Base-by-base conservation (phyloP, 257 asterid genomes). In the Schizonepeta tenuifolia region DNA sequence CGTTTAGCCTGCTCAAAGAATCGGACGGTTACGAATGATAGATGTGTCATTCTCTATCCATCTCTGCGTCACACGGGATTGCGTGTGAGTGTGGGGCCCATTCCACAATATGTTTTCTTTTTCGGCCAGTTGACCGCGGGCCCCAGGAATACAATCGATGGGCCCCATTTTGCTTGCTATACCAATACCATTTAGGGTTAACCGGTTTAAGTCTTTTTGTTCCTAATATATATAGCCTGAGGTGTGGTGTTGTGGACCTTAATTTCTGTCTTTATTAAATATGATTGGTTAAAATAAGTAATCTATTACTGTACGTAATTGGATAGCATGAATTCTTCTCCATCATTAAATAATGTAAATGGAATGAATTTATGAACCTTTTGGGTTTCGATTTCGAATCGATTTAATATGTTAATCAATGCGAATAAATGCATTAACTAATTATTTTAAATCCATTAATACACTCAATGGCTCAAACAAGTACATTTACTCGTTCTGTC, bases 21-120 rank as follows among this genome's bases (percentile, higher is more conserved):
- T 83, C 88, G 62, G 75, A 74, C 84, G 86, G 90, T 57, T 71
- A 65, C 51, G 51, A 83, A 50, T n/a, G n/a, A n/a, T 33, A 22
- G 72, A 71, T 66, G 79, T 74, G 81, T 72, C 66, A 63, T 24
- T 14, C 20, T 79, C 54, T 53, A 50, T 46, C 72, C 6, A 57
- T 59, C 2, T 24, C 60, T 43, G 79, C 78, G 78, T 67, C 55
- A 14, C 58, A 20, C 24, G 0, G 17, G 67, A 71, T 67, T n/a
- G 14, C 10, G 20, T 17, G 47, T 70, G 74, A 63, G 2, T 11
- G 49, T 9, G 65, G 64, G 77, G 68, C 75, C 84, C 67, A 5
- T 15, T 1, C 3, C 10, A n/a, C 24, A n/a, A 47, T 20, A 26
- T 14, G 44, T 53, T 64, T 18, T 43, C 58, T 21, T 47, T 41